Conservation (phyloP, 2,329 filamentous ascomycete species). For the Aspergillus fijiensis region DNA sequence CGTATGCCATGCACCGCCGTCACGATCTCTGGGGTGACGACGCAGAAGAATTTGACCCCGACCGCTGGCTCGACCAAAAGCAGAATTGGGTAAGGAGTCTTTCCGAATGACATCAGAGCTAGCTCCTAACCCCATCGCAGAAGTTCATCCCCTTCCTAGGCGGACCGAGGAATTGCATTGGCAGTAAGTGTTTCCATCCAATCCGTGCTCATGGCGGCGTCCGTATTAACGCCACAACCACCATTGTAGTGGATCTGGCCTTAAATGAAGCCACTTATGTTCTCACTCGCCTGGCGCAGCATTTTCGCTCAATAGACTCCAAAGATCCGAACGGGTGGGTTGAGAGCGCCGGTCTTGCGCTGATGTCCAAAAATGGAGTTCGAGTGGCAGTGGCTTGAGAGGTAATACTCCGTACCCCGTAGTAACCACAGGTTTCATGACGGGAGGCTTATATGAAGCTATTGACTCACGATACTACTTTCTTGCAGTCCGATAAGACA, state of each 20-base stretch:
- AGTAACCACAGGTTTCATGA: neutral
- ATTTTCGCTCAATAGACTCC: neutral
- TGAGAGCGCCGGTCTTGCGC: neutral
- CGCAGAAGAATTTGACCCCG: neutral
- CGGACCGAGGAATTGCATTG: constrained; percentile 1
- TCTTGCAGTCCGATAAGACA: neutral
- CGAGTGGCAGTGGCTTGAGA: neutral
- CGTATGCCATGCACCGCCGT: neutral
- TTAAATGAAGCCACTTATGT: neutral
- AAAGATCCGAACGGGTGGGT: neutral
- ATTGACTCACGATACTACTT: neutral
- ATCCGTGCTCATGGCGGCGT: neutral
- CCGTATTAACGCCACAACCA: neutral
- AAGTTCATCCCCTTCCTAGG: neutral
- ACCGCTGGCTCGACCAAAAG: neutral
- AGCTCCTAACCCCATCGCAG: neutral
- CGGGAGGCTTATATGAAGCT: neutral
- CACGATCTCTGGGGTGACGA: neutral
- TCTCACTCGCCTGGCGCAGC: neutral
- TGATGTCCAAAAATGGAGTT: neutral
- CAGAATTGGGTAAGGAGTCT: neutral
- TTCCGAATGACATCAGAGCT: neutral
- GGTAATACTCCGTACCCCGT: neutral
- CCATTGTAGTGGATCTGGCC: neutral
- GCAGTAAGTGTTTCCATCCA: neutral